phyloP scores from a whole-genome alignment of 139 green algal species.

The Astrephomene gubernaculifera region DNA sequence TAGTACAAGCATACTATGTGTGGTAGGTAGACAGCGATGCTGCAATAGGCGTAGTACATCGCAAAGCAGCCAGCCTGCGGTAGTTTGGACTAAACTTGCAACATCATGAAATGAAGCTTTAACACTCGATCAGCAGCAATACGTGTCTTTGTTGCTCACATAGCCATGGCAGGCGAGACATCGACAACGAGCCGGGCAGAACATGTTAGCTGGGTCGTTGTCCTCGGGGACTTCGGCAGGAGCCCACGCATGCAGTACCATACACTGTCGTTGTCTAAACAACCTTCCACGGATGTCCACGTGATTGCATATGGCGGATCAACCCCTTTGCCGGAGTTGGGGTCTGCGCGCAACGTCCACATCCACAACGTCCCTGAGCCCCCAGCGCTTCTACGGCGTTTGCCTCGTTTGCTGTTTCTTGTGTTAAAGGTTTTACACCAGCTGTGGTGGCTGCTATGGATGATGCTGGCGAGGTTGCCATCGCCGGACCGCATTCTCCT shows the following conservation, averaged over 20 bases:
- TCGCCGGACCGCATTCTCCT: slow-evolving; percentile 72
- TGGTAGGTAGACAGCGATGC: too few species aligned
- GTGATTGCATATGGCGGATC: slow-evolving; percentile 76
- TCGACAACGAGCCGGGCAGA: not conserved
- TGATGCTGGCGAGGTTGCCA: slow-evolving; percentile 70
- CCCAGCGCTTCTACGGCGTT: slow-evolving; percentile 8
- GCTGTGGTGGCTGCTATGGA: slow-evolving; percentile 69
- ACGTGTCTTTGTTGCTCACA: too few species aligned
- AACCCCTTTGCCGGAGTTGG: slow-evolving; percentile 61
- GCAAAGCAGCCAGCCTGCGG: too few species aligned
- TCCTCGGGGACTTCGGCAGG: slow-evolving; percentile 96
- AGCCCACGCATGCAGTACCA: slow-evolving; percentile 98
- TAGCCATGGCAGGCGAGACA: not conserved
- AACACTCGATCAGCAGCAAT: too few species aligned
- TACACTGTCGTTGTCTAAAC: slow-evolving; percentile 80
- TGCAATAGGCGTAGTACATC: too few species aligned
- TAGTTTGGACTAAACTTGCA: too few species aligned
- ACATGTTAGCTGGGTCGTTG: slow-evolving; percentile 83
- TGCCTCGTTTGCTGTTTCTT: slow-evolving; percentile 71
- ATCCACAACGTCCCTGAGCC: slow-evolving; percentile 53
- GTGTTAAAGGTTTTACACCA: slow-evolving; percentile 79
- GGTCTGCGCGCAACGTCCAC: slow-evolving; percentile 43
- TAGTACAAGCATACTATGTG: too few species aligned
- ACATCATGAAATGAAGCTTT: too few species aligned
- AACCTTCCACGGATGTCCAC: slow-evolving; percentile 67